phyloP scores from a whole-genome alignment of 2,329 filamentous ascomycete species.

The Sclerotinia subarctica region DNA sequence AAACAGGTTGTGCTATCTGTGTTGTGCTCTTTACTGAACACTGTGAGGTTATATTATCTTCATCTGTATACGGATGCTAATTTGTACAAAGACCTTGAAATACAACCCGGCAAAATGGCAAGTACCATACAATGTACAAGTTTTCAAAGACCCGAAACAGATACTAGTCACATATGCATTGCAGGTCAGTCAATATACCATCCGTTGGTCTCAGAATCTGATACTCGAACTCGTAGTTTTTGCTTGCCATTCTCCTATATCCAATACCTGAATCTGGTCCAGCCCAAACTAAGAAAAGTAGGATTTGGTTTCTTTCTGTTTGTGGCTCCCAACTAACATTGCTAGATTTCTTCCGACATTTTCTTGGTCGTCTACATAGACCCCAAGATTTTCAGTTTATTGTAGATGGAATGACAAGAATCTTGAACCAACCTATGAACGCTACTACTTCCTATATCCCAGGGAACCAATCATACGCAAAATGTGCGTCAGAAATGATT shows the following conservation, averaged over 20 bases:
- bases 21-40: constrained; percentile 90
- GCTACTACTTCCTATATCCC: constrained; percentile 85
- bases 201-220: neutral
- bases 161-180: constrained; percentile 87
- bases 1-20: constrained; percentile 89
- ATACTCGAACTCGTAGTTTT: constrained; percentile 52
- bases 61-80: constrained; percentile 4
- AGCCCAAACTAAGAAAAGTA: constrained; percentile 65
- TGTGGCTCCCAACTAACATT: constrained; percentile 20
- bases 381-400: constrained; percentile 98
- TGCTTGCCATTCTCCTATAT: constrained; percentile 83
- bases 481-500: constrained; percentile 91
- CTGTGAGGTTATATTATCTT: constrained; percentile 53
- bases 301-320: neutral
- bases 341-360: constrained; percentile 79
- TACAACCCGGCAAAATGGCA: constrained; percentile 95
- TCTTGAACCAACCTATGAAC: constrained; percentile 89
- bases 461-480: constrained; percentile 71
- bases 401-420: constrained; percentile 87
- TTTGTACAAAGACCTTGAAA: constrained; percentile 69
- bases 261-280: constrained; percentile 76
- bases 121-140: constrained; percentile 88
- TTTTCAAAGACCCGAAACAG: constrained; percentile 88
- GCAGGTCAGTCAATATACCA: constrained; percentile 40
- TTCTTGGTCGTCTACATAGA: constrained; percentile 73